phyloP scores from a whole-genome alignment of 768 basidiomycete species.

The Russula compacta region DNA sequence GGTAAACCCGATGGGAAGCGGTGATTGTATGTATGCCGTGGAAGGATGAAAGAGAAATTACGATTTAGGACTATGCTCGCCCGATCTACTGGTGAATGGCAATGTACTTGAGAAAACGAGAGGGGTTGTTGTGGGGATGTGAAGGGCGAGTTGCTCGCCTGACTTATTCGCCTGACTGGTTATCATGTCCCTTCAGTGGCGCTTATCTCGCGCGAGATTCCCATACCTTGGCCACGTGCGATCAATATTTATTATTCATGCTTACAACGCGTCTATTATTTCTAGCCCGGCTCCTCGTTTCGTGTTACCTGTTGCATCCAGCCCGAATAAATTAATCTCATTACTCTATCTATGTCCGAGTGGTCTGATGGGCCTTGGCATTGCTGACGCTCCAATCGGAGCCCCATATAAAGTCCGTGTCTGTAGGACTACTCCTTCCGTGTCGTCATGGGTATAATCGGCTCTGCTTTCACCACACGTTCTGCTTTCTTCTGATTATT shows the following conservation, averaged over 20 bases:
- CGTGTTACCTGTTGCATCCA: not conserved
- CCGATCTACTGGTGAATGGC: not conserved
- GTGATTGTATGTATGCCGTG: not conserved
- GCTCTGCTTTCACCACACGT: conserved; percentile 39
- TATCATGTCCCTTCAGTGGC: not conserved
- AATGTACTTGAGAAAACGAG: not conserved
- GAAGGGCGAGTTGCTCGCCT: not conserved
- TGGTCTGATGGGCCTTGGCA: not conserved
- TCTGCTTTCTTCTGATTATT: conserved; percentile 83
- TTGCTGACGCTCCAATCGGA: not conserved
- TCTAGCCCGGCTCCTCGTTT: not conserved
- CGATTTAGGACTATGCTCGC: not conserved
- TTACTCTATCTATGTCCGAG: conserved; percentile 10
- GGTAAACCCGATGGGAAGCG: conserved; percentile 3
- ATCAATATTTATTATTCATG: not conserved
- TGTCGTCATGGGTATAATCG: conserved; percentile 54
- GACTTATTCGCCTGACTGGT: not conserved
- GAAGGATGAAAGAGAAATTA: not conserved
- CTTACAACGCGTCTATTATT: not conserved
- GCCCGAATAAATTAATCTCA: conserved; percentile 2
- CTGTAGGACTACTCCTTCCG: conserved; percentile 29
- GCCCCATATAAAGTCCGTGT: conserved; percentile 4
- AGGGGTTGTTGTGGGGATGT: not conserved
- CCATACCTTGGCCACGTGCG: not conserved
- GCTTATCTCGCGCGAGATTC: conserved; percentile 2